Conservation (phyloP, 2,329 filamentous ascomycete genomes). For the Cladosporium sp. region DNA sequence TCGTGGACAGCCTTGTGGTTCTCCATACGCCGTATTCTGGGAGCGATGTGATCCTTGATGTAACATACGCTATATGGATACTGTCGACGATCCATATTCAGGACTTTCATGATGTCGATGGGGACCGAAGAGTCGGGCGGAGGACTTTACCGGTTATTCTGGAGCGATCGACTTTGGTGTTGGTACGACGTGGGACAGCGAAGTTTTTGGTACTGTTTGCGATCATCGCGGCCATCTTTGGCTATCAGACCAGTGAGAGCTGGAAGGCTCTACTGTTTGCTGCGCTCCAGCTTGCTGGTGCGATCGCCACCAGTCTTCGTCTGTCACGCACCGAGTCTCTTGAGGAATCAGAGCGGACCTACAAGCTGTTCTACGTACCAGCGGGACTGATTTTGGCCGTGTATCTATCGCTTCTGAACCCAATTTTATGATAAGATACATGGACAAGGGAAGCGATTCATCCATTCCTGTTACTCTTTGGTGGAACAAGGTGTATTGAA, state of each 20-base stretch:
- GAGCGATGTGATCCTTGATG: neutral
- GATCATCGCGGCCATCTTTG: neutral
- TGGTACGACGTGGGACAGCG: neutral
- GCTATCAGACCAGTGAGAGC: neutral
- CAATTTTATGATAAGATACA: neutral
- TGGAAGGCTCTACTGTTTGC: neutral
- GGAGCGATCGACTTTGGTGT: neutral
- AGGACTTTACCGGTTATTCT: neutral
- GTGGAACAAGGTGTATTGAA: neutral
- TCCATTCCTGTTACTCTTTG: neutral
- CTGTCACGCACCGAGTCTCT: neutral
- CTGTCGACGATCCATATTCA: neutral
- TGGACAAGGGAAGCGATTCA: neutral
- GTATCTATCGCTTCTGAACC: neutral
- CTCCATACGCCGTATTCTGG: neutral
- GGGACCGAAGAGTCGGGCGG: neutral
- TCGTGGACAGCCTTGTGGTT: neutral
- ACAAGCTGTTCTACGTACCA: neutral
- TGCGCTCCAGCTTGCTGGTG: neutral
- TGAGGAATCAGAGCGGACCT: neutral
- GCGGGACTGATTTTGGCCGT: neutral
- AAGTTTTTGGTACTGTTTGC: neutral
- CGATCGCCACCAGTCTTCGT: neutral
- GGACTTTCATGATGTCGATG: neutral
- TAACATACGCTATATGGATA: neutral